Percentiles rank a stretch among this genome's conserved stretches.
Evolutionary conservation across 2,329 filamentous ascomycete species (phyloP).

Genomic region (Gaeumannomyces tritici): DNA sequence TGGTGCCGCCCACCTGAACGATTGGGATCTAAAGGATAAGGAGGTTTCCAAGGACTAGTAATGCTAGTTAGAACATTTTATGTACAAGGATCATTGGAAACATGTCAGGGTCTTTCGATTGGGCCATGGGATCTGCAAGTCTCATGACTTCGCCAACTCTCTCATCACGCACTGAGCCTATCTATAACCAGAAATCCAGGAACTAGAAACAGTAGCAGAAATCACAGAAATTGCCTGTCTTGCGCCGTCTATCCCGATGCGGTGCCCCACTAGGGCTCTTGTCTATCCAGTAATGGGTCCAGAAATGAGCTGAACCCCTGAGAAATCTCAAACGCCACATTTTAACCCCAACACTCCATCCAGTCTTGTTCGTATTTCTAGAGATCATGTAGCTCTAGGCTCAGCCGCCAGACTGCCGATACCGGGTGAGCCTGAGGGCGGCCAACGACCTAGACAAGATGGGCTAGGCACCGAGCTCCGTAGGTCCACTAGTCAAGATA

Average conservation of each 20-base stretch:
- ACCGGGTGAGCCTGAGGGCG: neutral
- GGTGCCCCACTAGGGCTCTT: neutral
- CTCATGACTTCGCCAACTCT: neutral
- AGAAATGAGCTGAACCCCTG: neutral
- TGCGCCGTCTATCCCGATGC: neutral
- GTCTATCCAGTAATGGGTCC: neutral
- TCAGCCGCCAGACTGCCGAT: neutral
- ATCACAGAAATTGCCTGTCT: neutral
- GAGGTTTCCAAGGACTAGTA: constrained; percentile 14
- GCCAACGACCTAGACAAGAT: neutral
- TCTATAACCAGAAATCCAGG: neutral
- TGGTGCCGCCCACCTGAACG: constrained; percentile 58
- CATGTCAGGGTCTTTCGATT: neutral
- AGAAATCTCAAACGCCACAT: neutral
- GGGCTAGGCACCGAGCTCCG: neutral
- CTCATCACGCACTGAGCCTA: neutral
- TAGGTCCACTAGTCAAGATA: constrained; percentile 20
- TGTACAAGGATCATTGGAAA: too few species aligned
- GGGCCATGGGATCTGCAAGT: neutral
- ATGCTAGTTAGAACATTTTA: neutral
- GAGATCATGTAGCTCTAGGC: too few species aligned
- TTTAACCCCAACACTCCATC: neutral
- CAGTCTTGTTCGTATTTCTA: too few species aligned
- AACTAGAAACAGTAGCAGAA: neutral
- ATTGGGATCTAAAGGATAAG: constrained; percentile 46